phyloP scores from a whole-genome alignment of 352 stramenopile genomes.

The Phytophthora ohioensis region DNA sequence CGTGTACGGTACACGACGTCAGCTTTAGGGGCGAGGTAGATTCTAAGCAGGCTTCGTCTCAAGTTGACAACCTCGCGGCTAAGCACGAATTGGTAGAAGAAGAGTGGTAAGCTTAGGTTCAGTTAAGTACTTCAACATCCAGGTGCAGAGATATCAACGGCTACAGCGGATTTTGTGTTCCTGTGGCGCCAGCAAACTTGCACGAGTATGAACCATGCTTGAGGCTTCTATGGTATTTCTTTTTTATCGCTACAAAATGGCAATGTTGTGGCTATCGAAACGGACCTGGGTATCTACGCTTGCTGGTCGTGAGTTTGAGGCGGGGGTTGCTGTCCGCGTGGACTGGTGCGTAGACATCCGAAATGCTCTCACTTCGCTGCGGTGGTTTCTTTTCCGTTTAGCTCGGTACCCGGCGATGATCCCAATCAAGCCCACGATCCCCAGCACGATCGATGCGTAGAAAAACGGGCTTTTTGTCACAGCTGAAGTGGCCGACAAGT shows the following conservation, averaged over 20 bases:
- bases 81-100: constrained; percentile 30
- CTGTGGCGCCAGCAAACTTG: constrained; percentile 8
- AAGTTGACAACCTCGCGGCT: background rate
- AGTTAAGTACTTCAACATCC: constrained; percentile 27
- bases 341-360: constrained; percentile 13
- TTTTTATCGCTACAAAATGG: constrained; percentile 22
- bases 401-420: constrained; percentile 35
- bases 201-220: background rate
- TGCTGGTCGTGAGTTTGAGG: background rate
- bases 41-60: constrained; percentile 14
- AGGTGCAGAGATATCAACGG: constrained; percentile 8
- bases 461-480: constrained; percentile 54
- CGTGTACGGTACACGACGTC: background rate
- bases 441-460: constrained; percentile 51
- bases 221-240: background rate
- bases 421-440: constrained; percentile 28
- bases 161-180: constrained; percentile 6
- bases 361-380: constrained; percentile 25
- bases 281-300: background rate
- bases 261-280: constrained; percentile 20
- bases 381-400: constrained; percentile 36
- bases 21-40: background rate
- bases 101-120: constrained; percentile 21
- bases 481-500: constrained; percentile 23
- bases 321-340: constrained; percentile 8